Percentiles rank a stretch among this genome's conserved stretches.
These are phyloP conservation scores for Cymbopogon flexuosus DNA, from an alignment of 202 grass and related monocot genomes.

Conservation along the genomic window DNA sequence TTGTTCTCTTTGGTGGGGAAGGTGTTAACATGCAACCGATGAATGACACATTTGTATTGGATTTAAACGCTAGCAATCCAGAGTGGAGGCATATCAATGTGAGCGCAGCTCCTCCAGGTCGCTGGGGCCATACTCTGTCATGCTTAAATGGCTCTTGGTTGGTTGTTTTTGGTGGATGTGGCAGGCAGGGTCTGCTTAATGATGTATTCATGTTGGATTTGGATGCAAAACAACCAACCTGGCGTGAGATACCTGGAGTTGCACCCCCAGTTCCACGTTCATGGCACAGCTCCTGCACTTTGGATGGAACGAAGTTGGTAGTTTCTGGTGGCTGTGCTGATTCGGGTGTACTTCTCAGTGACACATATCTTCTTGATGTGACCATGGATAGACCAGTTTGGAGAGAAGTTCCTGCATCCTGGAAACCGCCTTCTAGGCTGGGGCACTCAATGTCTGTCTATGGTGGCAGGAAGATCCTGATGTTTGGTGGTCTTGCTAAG, in stretches of 20 bases:
- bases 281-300: slow-evolving; percentile 88
- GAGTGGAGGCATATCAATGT: slow-evolving; percentile 88
- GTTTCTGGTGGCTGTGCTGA: slow-evolving; percentile 91
- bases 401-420: slow-evolving; percentile 89
- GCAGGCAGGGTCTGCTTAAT: slow-evolving; percentile 78
- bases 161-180: slow-evolving; percentile 89
- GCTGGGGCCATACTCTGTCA: slow-evolving; percentile 84
- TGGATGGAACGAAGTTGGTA: slow-evolving; percentile 84
- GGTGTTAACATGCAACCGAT: slow-evolving; percentile 95
- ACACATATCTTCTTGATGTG: slow-evolving; percentile 88
- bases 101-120: slow-evolving; percentile 65
- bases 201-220: slow-evolving; percentile 94
- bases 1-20: slow-evolving; percentile 89
- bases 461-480: slow-evolving; percentile 75
- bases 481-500: slow-evolving; percentile 91
- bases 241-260: slow-evolving; percentile 78
- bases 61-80: slow-evolving; percentile 81
- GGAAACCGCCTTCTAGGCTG: slow-evolving; percentile 80
- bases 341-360: slow-evolving; percentile 82
- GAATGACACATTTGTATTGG: slow-evolving; percentile 93
- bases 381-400: slow-evolving; percentile 84
- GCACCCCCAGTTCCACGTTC: slow-evolving; percentile 83
- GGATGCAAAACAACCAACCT: slow-evolving; percentile 78
- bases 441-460: slow-evolving; percentile 90
- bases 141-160: slow-evolving; percentile 90